phyloP scores from a whole-genome alignment of 352 stramenopile species.

The Pythium coloratum region DNA sequence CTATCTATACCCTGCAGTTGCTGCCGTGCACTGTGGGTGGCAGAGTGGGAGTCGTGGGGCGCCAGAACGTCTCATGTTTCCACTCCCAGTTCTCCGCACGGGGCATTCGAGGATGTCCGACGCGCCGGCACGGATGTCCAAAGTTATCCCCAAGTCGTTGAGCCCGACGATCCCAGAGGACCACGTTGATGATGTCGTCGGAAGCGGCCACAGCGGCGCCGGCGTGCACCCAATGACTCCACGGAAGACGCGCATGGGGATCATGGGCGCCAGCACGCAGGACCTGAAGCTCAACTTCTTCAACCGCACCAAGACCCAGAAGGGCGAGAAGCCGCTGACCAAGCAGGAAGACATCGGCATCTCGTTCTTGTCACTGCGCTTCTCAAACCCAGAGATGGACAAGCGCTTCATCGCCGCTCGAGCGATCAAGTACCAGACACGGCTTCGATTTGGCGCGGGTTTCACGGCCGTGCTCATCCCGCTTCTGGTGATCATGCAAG shows the following conservation, averaged over 20 bases:
- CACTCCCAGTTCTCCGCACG: constrained; percentile 75
- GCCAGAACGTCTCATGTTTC: constrained; percentile 44
- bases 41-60: background rate
- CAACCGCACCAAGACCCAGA: constrained; percentile 38
- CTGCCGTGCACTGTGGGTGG: background rate
- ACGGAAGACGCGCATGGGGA: constrained; percentile 44
- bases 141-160: constrained; percentile 71
- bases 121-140: constrained; percentile 62
- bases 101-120: constrained; percentile 78
- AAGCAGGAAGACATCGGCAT: constrained; percentile 82
- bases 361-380: constrained; percentile 66
- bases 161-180: constrained; percentile 24
- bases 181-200: constrained; percentile 28
- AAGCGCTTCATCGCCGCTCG: constrained; percentile 50
- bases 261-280: constrained; percentile 57
- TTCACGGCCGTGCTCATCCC: constrained; percentile 85
- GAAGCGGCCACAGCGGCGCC: constrained; percentile 39
- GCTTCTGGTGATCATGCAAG: constrained; percentile 84
- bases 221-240: constrained; percentile 14
- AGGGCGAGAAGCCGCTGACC: constrained; percentile 27
- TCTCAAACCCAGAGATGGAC: constrained; percentile 72
- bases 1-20: constrained; percentile 14
- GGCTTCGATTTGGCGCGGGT: constrained; percentile 65
- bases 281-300: constrained; percentile 81
- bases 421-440: constrained; percentile 68